Percentiles rank a stretch among this genome's conserved stretches.
These are phyloP conservation scores for Aphanomyces invadans DNA, from an alignment of 352 stramenopile genomes.

Conservation along the genomic window DNA sequence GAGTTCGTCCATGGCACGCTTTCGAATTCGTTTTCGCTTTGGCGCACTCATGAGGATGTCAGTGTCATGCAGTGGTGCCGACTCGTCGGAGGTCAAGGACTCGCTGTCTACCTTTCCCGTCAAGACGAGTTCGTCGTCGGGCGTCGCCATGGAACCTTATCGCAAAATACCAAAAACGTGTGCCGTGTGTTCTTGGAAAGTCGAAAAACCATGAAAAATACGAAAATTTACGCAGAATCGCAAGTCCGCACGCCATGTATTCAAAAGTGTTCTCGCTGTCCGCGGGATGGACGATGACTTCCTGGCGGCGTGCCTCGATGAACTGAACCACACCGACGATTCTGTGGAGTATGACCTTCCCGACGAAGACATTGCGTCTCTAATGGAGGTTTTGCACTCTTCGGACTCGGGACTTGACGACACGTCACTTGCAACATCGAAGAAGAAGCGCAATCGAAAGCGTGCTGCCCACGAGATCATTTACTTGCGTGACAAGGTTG, in stretches of 20 bases:
- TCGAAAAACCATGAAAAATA: too few species aligned
- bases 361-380: background rate
- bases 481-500: background rate
- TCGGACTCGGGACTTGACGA: constrained; percentile 2
- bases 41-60: background rate
- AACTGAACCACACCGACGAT: background rate
- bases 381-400: background rate
- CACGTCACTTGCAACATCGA: background rate
- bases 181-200: too few species aligned
- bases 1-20: constrained; percentile 1
- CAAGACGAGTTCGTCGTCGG: background rate
- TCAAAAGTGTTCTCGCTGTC: background rate
- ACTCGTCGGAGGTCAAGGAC: background rate
- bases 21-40: constrained; percentile 11
- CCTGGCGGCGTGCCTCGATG: background rate
- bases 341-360: background rate
- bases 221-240: too few species aligned
- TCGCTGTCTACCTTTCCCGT: background rate
- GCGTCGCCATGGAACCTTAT: background rate
- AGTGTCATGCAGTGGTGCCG: background rate
- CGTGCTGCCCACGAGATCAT: background rate
- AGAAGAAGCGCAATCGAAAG: background rate
- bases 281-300: background rate
- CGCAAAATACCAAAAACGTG: too few species aligned
- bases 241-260: too few species aligned